A percentile compares a stretch with the other conserved stretches of the same genome.
phyloP scores from a whole-genome alignment of 805 yeast genomes.

The Jamesozyma hellenica region DNA sequence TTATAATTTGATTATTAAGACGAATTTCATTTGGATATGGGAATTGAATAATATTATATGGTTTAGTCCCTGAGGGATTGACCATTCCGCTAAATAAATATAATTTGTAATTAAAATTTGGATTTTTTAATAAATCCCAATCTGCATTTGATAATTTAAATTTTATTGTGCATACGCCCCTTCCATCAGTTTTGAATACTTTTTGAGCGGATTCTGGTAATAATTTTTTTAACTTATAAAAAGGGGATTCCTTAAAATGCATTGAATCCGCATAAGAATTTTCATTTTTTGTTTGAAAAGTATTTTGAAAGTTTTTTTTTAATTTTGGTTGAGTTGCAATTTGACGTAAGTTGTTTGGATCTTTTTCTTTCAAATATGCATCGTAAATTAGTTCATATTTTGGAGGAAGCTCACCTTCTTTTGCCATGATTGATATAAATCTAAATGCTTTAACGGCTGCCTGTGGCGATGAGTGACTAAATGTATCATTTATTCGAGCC shows the following conservation, averaged over 20 bases:
- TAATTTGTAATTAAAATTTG: constrained; percentile 30
- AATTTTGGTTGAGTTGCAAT: too few species aligned
- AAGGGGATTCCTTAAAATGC: constrained; percentile 45
- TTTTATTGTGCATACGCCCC: constrained; percentile 36
- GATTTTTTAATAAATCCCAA: constrained; percentile 25
- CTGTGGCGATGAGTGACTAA: not conserved
- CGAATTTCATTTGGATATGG: constrained; percentile 65
- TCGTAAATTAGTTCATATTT: not conserved
- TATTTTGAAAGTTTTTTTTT: not conserved
- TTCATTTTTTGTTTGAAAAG: too few species aligned
- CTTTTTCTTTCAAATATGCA: not conserved
- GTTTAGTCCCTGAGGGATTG: constrained; percentile 25
- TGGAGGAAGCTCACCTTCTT: not conserved
- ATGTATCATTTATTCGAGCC: constrained; percentile 13
- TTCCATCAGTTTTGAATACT: constrained; percentile 28
- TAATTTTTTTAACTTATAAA: constrained; percentile 40
- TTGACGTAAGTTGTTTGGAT: not conserved
- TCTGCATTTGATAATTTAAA: constrained; percentile 40
- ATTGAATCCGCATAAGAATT: constrained; percentile 3
- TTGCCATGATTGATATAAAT: not conserved
- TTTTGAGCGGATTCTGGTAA: constrained; percentile 41
- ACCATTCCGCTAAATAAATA: constrained; percentile 46
- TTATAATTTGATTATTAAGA: constrained; percentile 43
- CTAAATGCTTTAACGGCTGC: not conserved
- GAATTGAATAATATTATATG: constrained; percentile 53